These are phyloP conservation scores for Ensete glaucum DNA, from an alignment of 176 grass and related monocot genomes.

Conservation along the genomic window DNA sequence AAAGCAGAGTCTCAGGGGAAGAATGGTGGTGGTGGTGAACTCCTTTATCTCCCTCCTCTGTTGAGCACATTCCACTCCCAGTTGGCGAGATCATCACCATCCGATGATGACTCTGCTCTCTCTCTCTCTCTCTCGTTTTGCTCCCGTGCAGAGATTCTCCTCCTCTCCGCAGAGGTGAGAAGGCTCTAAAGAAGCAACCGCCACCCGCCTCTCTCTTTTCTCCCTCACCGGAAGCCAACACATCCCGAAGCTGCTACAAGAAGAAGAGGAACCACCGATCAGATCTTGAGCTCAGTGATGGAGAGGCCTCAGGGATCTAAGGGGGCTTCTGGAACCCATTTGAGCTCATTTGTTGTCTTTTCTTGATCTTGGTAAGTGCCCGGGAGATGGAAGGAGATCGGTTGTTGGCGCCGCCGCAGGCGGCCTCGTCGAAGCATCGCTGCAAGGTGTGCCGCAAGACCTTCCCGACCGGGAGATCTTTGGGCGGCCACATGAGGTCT, in stretches of 20 bases:
- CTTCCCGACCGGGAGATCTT: conserved; percentile 34
- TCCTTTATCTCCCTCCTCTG: too few species aligned
- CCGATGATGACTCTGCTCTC: conserved; percentile 1
- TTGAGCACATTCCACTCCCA: neutral
- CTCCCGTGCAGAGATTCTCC: conserved; percentile 21
- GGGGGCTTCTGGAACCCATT: neutral
- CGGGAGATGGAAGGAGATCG: neutral
- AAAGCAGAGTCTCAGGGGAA: too few species aligned
- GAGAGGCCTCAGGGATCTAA: neutral
- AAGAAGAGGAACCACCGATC: neutral
- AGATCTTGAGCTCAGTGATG: neutral
- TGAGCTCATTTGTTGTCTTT: neutral
- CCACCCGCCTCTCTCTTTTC: neutral
- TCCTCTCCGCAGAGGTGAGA: neutral
- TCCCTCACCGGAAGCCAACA: neutral
- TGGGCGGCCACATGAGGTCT: conserved; percentile 48
- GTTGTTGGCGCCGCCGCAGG: neutral
- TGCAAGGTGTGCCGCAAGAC: conserved; percentile 32
- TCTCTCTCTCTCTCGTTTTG: conserved; percentile 7
- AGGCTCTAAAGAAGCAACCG: neutral
- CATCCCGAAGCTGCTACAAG: neutral
- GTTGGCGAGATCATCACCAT: neutral
- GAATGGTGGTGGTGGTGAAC: too few species aligned
- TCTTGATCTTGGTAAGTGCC: too few species aligned
- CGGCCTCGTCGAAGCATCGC: conserved; percentile 7